Base-by-base conservation (phyloP, 1,139 yeast species). In the Pichia sp. region DNA sequence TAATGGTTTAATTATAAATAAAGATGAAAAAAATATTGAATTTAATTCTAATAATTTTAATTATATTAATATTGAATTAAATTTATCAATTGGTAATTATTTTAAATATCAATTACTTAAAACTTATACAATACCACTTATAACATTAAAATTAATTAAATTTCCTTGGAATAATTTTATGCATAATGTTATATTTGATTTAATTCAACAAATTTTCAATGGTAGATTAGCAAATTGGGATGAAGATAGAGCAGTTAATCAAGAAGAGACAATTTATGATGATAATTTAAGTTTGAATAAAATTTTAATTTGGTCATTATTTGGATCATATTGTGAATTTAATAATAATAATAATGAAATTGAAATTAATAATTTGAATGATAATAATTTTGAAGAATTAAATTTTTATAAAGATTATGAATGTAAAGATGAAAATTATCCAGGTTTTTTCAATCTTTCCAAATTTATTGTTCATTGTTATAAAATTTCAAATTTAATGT, bases 141-240 rank as follows among this genome's bases (percentile, higher is more conserved):
- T 60, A 8, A 52, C 60, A 3, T 34, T 54, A 30, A 59, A 59
- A 49, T 39, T 61, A 33, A 47, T 52, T 18, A 52, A 53, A 38
- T 91, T 88, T 62, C 97, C 98, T 2, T 91, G 99, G 98, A 91
- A 91, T 62, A 91, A 91, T 61, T 91, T 91, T 57, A 72, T 94
- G 68, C 99, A 91, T 63, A 91, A 91, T 58, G 98, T 93, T 37
- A 95, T 91, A n/a, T 91, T 91, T 65, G 99, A 91, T 63, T 82
- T 91, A 51, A 93, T 91, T 30, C 99, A 93, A 62, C 99, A 91
- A 61, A 82, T 91, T 8, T 77, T 91, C 60, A 91, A 88, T 61
- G 98, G 97, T 3, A 46, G 60, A 39, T 48, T 59, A 21, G 58
- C 61, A 6, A 59, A 59, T 37, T 59, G 61, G 56, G 62, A 58